These are phyloP conservation scores for Boletus sp. DNA, from an alignment of 1,284 basidiomycete genomes.

Conservation along the genomic window DNA sequence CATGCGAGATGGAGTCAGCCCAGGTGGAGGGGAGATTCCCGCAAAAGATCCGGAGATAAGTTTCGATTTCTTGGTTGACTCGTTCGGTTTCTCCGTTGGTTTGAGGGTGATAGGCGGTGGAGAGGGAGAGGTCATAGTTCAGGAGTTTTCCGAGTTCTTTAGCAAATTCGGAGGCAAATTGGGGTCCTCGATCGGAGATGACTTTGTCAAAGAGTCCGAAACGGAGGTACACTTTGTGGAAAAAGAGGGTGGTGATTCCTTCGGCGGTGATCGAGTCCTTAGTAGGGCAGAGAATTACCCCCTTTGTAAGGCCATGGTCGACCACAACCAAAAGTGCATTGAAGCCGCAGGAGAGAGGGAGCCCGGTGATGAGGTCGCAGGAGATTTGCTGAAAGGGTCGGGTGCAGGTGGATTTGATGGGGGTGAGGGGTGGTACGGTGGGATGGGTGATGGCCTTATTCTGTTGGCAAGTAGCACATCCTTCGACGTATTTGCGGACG, in stretches of 20 bases:
- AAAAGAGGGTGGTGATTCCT: background rate
- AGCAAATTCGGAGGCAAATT: background rate
- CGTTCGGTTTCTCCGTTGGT: background rate
- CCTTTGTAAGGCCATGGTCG: background rate
- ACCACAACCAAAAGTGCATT: background rate
- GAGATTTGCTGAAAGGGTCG: background rate
- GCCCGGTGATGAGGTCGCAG: background rate
- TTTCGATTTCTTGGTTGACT: background rate
- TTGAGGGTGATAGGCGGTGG: background rate
- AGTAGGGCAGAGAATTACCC: background rate
- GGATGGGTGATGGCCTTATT: background rate
- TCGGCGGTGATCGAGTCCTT: background rate
- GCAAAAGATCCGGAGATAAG: background rate
- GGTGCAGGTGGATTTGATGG: rapidly evolving
- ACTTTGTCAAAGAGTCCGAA: background rate
- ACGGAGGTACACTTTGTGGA: background rate
- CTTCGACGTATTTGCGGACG: no score
- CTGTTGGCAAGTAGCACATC: no score
- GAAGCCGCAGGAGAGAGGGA: rapidly evolving
- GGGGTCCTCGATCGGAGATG: background rate
- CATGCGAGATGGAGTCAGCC: background rate
- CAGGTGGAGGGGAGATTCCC: background rate
- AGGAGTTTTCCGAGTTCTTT: background rate
- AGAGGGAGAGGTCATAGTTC: background rate
- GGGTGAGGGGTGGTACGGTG: rapidly evolving